phyloP scores from a whole-genome alignment of 2,329 filamentous ascomycete species.

The Fusarium sp. region DNA sequence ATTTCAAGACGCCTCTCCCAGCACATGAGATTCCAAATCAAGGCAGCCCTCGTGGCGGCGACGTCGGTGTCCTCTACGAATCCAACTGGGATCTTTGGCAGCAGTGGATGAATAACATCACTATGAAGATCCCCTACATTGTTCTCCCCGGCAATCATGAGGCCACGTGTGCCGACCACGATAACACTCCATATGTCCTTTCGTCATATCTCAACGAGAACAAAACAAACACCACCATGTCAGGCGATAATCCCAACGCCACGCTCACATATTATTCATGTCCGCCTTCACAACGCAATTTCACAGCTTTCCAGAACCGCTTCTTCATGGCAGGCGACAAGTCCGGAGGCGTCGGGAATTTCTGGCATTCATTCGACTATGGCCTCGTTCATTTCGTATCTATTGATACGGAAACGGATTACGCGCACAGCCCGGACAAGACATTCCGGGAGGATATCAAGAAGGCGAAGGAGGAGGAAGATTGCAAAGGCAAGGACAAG shows the following conservation, averaged over 20 bases:
- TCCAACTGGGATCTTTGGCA: slow-evolving; percentile 13
- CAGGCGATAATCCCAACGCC: neutral
- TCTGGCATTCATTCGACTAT: slow-evolving; percentile 1
- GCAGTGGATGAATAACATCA: neutral
- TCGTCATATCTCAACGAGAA: neutral
- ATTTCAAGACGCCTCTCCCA: neutral
- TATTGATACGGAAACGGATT: neutral
- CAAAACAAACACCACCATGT: neutral
- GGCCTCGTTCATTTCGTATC: neutral
- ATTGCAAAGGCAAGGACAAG: neutral
- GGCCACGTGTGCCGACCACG: neutral
- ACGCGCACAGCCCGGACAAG: neutral
- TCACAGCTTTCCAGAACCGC: neutral
- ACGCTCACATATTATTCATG: neutral
- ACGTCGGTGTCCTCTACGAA: neutral
- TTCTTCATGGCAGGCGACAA: neutral
- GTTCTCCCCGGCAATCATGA: neutral
- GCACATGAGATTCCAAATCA: neutral
- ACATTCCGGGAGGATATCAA: neutral
- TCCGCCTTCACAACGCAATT: neutral
- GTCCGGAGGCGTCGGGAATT: fast-evolving
- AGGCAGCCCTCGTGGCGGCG: neutral
- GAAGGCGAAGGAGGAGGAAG: neutral
- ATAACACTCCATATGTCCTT: neutral
- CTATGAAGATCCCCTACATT: neutral